Base-by-base conservation (phyloP, 371 early-diverging fungal genomes). In the Haplosporangium sp. region DNA sequence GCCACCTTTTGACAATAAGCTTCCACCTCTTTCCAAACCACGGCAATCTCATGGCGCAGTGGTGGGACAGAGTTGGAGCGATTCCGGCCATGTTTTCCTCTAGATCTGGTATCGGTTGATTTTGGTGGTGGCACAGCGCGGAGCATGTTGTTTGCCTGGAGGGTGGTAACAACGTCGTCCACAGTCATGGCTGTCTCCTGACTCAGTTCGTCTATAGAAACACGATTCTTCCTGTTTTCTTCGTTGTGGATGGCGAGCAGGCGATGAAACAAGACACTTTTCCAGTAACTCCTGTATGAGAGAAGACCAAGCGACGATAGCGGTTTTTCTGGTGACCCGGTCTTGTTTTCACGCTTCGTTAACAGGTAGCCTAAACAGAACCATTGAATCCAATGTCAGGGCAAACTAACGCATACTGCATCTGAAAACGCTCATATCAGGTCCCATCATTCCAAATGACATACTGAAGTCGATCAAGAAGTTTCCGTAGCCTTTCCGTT, bases 281-380 rank as follows among this genome's bases (percentile, higher is more conserved):
- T 88, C 99, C 99, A 98, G 83, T 95, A 98, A 16, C 86, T 89
- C 42, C 91, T 86, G 71, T 98, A 99, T 43, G 94, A 93, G 5
- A 98, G 81, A 51, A 99, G 84, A 0, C 99, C 99, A 9, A 99
- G 87, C 81, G 99, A 99, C n/a, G 98, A 97, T 37, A 99, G 82
- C 3, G 99, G 99, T 73, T 96, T 96, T 77, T 99, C 99, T 6
- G 99, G 99, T 1, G 98, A 92, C 16, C 99, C 99, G 0, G 91
- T 82, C 61, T 91, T 91, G 29, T 87, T 90, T 80, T 99, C 99
- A 59, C 90, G 91, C 79, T 91, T 90, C 13, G 96, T 92, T 43
- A 99, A 83, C 60, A 95, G 70, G 80, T 98, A 97, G 65, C 94
- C 90, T 92, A 69, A 13, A 82, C 5, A 38, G 10, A 36, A 29